Base-by-base conservation (phyloP, 352 stramenopile genomes). In the Phytophthora citricola region DNA sequence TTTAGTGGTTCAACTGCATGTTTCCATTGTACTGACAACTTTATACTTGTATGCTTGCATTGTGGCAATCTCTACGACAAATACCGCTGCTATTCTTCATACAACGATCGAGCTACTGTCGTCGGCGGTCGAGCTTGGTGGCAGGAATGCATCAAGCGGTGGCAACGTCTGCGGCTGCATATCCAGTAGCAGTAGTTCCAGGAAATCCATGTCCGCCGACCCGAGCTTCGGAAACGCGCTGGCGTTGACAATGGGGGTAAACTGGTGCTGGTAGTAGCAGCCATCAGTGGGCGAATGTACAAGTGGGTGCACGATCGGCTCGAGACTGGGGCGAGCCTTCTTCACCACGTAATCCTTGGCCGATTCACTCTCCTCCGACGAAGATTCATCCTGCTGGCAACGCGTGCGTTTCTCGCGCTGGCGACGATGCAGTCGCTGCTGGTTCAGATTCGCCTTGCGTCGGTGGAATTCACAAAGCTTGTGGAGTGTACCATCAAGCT, bases 381-480 rank as follows among this genome's bases (percentile, higher is more conserved):
- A 5, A 40, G 36, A 58, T 27, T 58, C 24, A 6, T 14, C 27
- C 38, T 49, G 32, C 34, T 59, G 53, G 29, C 31, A 10, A 43
- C 55, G 55, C 6, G 39, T 32, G 12, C 64, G 50, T 22, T 68
- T 45, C 39, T 73, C 66, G 10, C 66, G 69, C 22, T 67, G 76
- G 3, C 74, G 68, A 44, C 73, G 58, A 46, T 86, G 74, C 10
- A 85, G 69, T 20, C 73, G 68, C 39, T 80, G 73, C 56, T 90
- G 81, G 49, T 86, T 87, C 12, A 73, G 52, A 43, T 90, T 90
- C 15, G 81, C 79, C 48, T 87, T 84, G 34, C 64, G 64, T 0
- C 79, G 81, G 41, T 90, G 81, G 41, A 82, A 74, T 29, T 90
- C 79, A 50, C 81, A 90, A 24, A 87, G 69, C 17, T 78, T 79